Evolutionary conservation across 495 filamentous ascomycete genomes (phyloP), one percentile per base, ranked within the genome.

Genomic region (Aspergillus bridgeri): DNA sequence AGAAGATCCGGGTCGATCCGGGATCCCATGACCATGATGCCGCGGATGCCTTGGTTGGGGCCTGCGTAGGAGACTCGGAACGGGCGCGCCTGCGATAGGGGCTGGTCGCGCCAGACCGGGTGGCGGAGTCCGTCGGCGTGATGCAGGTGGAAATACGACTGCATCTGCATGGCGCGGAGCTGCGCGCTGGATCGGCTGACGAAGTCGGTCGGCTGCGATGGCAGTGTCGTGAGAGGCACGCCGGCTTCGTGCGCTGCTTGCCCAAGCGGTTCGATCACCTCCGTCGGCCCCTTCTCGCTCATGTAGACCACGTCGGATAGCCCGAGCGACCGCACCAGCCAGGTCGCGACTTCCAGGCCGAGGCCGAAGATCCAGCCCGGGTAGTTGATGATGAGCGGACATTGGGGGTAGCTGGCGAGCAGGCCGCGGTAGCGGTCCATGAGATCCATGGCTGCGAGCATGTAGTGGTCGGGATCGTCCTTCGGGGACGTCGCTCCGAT

Each of bases 291-390:
- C 51, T 85, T 84, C 56, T 83, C 79, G 22, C 87, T 90, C 83
- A 89, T 88, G 70, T 91, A 91, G 23, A 92, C 74, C 9, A 92
- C 80, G 56, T 89, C 84, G 2, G 83, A 79, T 0, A 80, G 65
- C 6, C 69, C 69, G 3, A 77, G 63, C 3, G 69, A 69, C 2
- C 71, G 64, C 56, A 92, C 80, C 2, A 94, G 72, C 49, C 85
- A 83, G 20, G 77, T 75, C 0, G 92, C 76, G 11, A 92, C 75
- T 62, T 91, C 87, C 5, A 92, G 71, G 2, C 89, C 88, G 7
- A 83, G 82, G 5, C 88, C 89, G 65, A 88, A 86, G 24, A 92
- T 85, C 90, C 90, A 94, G 20, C 90, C 90, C 2, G 89, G 85
- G 13, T 86, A 88, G 68, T 95, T 94, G 66, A 96, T 81, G 8